Percentiles rank a stretch among this genome's conserved stretches.
phyloP scores from a whole-genome alignment of 768 basidiomycete genomes.

The Strobilomyces dryophilus region DNA sequence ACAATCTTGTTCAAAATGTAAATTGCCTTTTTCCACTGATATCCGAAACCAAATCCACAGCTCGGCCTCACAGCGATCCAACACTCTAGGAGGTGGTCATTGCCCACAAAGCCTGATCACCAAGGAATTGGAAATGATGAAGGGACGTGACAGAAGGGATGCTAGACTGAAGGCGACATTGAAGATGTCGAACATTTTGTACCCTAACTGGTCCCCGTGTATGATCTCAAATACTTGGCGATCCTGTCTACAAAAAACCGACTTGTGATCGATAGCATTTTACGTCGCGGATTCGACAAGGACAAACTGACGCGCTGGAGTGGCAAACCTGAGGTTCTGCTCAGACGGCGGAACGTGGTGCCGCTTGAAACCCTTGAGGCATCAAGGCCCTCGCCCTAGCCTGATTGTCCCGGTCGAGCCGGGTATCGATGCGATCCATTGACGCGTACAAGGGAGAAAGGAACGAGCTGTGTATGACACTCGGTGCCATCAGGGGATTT shows the following conservation, averaged over 20 bases:
- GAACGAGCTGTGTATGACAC: background rate
- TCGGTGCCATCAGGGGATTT: conserved; percentile 6
- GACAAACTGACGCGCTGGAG: background rate
- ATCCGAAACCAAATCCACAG: background rate
- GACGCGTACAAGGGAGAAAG: background rate
- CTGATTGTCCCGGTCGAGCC: background rate
- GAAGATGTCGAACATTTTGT: background rate
- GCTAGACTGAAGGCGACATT: background rate
- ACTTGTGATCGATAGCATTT: conserved; percentile 14
- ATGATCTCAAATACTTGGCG: background rate
- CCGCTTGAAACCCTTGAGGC: background rate
- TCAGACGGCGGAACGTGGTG: background rate
- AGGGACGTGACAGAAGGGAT: background rate
- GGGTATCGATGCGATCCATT: background rate
- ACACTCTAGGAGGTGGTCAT: background rate
- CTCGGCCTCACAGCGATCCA: background rate
- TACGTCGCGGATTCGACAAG: background rate
- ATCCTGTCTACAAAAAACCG: conserved; percentile 6
- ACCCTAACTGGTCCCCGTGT: conserved; percentile 1
- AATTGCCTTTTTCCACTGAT: background rate
- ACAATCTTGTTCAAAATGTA: too few relatives aligned
- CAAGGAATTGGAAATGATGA: background rate
- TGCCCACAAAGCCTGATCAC: background rate
- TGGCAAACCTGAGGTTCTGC: background rate
- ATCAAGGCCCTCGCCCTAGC: background rate